Evolutionary conservation across 2,329 filamentous ascomycete species (phyloP).

Genomic region (Xylariaceae sp.): DNA sequence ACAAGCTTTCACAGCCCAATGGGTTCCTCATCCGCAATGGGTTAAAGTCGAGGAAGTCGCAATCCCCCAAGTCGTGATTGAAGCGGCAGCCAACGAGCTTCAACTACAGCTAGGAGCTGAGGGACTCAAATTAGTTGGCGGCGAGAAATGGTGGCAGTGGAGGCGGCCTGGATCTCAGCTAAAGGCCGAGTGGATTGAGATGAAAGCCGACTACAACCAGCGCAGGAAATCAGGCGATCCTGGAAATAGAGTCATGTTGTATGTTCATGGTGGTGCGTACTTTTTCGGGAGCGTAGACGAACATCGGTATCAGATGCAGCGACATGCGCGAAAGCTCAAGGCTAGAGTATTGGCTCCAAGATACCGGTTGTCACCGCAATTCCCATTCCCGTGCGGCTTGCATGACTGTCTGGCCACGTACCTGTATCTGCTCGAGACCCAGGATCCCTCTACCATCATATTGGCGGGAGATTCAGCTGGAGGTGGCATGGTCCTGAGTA

Average conservation of each 20-base stretch:
- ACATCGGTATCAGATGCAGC: conserved; percentile 96
- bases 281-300: conserved; percentile 95
- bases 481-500: conserved; percentile 78
- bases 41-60: conserved; percentile 69
- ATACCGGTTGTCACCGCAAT: conserved; percentile 88
- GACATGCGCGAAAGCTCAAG: conserved; percentile 90
- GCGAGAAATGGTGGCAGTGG: conserved; percentile 88
- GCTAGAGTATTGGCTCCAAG: conserved; percentile 81
- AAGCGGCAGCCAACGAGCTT: conserved; percentile 62
- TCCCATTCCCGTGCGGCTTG: conserved; percentile 89
- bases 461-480: conserved; percentile 91
- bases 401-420: conserved; percentile 89
- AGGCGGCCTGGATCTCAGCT: conserved; percentile 62
- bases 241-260: conserved; percentile 78
- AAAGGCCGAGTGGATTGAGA: conserved; percentile 93
- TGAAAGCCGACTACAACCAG: conserved; percentile 75
- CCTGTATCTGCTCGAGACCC: conserved; percentile 70
- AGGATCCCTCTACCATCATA: conserved; percentile 78
- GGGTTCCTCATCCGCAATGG: conserved; percentile 87
- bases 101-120: conserved; percentile 71
- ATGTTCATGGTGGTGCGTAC: conserved; percentile 91
- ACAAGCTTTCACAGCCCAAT: conserved; percentile 86
- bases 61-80: conserved; percentile 62
- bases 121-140: conserved; percentile 73
- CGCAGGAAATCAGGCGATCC: conserved; percentile 59